Conservation (phyloP, 1,284 basidiomycete genomes). For the Cryptococcus maquisensis region DNA sequence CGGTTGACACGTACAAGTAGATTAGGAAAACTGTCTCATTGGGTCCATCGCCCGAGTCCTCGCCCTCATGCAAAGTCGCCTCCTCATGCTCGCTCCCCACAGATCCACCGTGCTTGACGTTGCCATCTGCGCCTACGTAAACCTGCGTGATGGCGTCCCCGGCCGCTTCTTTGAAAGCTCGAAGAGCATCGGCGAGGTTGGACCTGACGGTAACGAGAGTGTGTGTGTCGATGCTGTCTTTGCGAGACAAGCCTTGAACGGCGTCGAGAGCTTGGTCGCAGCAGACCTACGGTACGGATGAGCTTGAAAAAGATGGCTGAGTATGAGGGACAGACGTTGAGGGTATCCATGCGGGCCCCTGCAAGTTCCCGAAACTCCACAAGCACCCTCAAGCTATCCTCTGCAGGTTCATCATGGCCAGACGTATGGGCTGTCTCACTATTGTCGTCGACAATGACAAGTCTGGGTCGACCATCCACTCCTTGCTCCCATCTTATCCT, state of each 20-base stretch:
- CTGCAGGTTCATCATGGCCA: constrained; percentile 52
- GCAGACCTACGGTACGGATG: constrained; percentile 11
- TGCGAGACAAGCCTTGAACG: constrained; percentile 25
- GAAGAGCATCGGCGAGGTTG: constrained; percentile 63
- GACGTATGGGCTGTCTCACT: neutral
- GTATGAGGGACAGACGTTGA: constrained; percentile 56
- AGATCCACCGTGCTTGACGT: constrained; percentile 6
- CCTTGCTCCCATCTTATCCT: constrained; percentile 48
- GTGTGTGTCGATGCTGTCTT: neutral
- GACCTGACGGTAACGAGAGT: constrained; percentile 63
- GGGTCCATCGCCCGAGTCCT: constrained; percentile 21
- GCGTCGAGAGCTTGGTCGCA: constrained; percentile 38
- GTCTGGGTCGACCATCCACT: neutral
- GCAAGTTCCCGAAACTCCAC: constrained; percentile 73
- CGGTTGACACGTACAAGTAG: constrained; percentile 66
- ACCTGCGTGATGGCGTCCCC: constrained; percentile 72
- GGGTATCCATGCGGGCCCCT: constrained; percentile 66
- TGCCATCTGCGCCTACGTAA: constrained; percentile 55
- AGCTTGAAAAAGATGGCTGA: neutral
- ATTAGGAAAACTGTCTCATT: constrained; percentile 68
- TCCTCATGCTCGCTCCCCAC: neutral
- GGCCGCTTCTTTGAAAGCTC: constrained; percentile 60
- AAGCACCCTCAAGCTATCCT: constrained; percentile 69
- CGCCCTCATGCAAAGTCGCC: constrained; percentile 5
- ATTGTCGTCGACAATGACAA: neutral